These are phyloP conservation scores for Lipomyces kockii DNA, from an alignment of 805 yeast species.

Conservation along the genomic window DNA sequence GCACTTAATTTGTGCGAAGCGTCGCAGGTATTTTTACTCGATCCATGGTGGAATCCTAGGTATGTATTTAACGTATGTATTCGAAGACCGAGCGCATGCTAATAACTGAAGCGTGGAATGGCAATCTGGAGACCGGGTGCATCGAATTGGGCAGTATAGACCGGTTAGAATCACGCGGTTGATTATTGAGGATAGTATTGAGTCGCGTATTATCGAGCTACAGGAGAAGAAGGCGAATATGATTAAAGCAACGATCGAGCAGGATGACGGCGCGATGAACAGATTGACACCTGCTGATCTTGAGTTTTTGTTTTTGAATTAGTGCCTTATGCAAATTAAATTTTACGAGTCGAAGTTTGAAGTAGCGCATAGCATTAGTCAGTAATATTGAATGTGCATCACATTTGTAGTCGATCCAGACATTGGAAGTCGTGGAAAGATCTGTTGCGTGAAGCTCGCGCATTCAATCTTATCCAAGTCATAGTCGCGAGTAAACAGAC, in stretches of 20 bases:
- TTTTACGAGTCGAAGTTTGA: background rate
- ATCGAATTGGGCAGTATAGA: conserved; percentile 93
- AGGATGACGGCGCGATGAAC: conserved; percentile 88
- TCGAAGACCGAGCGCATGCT: background rate
- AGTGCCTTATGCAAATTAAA: too few species aligned
- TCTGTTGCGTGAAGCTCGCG: background rate
- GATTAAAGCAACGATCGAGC: conserved; percentile 95
- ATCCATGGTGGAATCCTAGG: conserved; percentile 99
- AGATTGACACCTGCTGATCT: conserved; percentile 90
- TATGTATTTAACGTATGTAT: background rate
- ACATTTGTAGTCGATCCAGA: conserved; percentile 1
- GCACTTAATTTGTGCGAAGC: conserved; percentile 97
- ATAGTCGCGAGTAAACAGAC: background rate
- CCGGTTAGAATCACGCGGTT: conserved; percentile 92
- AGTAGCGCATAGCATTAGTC: background rate
- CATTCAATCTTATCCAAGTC: background rate
- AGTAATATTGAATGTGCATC: background rate
- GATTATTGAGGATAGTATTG: conserved; percentile 96
- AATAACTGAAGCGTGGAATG: conserved; percentile 70
- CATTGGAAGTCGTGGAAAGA: background rate
- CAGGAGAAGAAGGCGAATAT: conserved; percentile 98
- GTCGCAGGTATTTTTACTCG: conserved; percentile 91
- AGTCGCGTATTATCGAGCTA: conserved; percentile 89
- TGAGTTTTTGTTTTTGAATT: conserved; percentile 74
- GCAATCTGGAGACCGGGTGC: conserved; percentile 98